Conservation (phyloP, 1,284 basidiomycete genomes). For the Macrocystidia cucumis region DNA sequence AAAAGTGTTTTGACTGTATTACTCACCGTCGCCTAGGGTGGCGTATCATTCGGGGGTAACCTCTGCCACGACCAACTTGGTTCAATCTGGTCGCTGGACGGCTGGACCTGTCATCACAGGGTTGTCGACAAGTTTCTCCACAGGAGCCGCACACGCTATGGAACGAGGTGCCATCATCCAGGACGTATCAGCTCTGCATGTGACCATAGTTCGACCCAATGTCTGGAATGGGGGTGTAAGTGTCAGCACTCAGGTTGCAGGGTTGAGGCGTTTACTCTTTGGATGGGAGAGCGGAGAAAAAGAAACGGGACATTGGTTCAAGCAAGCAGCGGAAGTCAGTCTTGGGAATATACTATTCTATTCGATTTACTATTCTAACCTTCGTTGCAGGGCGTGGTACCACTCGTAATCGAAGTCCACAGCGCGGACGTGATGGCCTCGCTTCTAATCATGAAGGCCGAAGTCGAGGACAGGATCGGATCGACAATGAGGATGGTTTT, state of each 20-base stretch:
- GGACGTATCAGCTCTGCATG: slow-evolving; percentile 64
- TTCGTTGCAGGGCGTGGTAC: slow-evolving; percentile 35
- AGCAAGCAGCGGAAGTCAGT: slow-evolving; percentile 50
- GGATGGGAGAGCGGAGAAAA: slow-evolving; percentile 38
- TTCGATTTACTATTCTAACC: slow-evolving; percentile 5
- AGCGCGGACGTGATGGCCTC: slow-evolving; percentile 76
- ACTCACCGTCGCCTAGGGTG: slow-evolving; percentile 27
- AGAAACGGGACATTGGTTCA: slow-evolving; percentile 46
- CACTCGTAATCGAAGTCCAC: slow-evolving; percentile 62
- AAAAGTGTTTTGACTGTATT: slow-evolving; percentile 13
- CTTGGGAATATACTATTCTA: background rate
- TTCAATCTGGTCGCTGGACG: slow-evolving; percentile 44
- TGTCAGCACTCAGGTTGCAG: slow-evolving; percentile 68
- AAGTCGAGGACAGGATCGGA: slow-evolving; percentile 56
- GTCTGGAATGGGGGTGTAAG: slow-evolving; percentile 29
- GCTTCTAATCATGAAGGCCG: slow-evolving; percentile 64
- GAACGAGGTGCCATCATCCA: slow-evolving; percentile 64
- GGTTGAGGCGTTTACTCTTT: slow-evolving; percentile 50
- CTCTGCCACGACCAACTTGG: slow-evolving; percentile 35
- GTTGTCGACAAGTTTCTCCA: slow-evolving; percentile 58
- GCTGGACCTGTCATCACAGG: slow-evolving; percentile 58
- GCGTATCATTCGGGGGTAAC: slow-evolving; percentile 66
- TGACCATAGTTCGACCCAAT: slow-evolving; percentile 44
- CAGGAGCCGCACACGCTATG: slow-evolving; percentile 54
- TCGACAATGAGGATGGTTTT: slow-evolving; percentile 58